These are phyloP conservation scores for Lichtheimia ornata DNA, from an alignment of 371 early-diverging fungal species.

Conservation along the genomic window DNA sequence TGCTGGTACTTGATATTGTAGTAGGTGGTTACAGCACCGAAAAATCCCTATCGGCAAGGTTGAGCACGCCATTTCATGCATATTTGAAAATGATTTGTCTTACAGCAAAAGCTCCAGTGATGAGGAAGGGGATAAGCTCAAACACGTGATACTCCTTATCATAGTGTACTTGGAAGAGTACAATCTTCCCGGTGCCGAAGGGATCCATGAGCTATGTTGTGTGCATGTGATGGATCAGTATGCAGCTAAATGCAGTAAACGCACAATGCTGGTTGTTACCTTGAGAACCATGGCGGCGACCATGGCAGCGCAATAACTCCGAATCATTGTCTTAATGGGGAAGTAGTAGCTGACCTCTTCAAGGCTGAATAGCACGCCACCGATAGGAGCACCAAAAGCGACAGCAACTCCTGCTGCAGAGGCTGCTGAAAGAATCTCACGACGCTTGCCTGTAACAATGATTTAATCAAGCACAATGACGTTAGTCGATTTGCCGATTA, in stretches of 20 bases:
- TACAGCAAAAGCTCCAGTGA: conserved; percentile 86
- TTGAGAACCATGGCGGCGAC: conserved; percentile 83
- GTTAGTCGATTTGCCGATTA: too few relatives aligned
- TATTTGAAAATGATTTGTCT: conserved; percentile 13
- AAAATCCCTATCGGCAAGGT: conserved; percentile 67
- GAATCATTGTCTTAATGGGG: conserved; percentile 88
- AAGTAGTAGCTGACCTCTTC: conserved; percentile 93
- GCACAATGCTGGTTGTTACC: conserved; percentile 29
- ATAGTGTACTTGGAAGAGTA: conserved; percentile 89
- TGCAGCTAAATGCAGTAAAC: not conserved
- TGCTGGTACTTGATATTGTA: conserved; percentile 69
- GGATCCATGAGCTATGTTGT: conserved; percentile 87
- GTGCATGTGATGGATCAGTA: conserved; percentile 2
- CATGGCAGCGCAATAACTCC: conserved; percentile 90
- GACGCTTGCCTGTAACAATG: conserved; percentile 47
- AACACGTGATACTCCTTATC: conserved; percentile 86
- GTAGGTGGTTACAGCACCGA: conserved; percentile 81
- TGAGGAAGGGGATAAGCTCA: conserved; percentile 80
- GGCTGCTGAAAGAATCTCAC: conserved; percentile 88
- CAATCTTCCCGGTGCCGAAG: conserved; percentile 88
- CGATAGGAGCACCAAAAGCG: conserved; percentile 91
- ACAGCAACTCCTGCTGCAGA: conserved; percentile 93
- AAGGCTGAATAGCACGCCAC: conserved; percentile 89
- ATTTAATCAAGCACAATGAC: too few relatives aligned
- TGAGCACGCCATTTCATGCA: not conserved